These are phyloP conservation scores for Shiraia sp. DNA, from an alignment of 2,329 filamentous ascomycete species.

Conservation along the genomic window DNA sequence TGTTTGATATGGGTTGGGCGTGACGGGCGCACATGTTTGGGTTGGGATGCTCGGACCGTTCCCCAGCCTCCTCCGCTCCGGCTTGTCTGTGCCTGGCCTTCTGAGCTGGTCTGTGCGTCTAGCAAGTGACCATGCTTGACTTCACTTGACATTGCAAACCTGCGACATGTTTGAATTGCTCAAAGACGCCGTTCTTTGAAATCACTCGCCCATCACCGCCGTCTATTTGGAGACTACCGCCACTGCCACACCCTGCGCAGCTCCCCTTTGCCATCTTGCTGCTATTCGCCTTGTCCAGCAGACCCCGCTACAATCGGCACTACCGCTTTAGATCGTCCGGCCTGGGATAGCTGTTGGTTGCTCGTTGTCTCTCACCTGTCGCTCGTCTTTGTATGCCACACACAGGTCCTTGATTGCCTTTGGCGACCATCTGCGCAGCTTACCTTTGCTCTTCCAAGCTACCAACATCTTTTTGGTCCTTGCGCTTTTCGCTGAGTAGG, in stretches of 20 bases:
- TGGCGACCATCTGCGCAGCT: too few relatives aligned
- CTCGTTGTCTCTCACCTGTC: conserved; percentile 22
- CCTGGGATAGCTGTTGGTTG: too few relatives aligned
- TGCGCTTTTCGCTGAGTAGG: too few relatives aligned
- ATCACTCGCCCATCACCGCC: too few relatives aligned
- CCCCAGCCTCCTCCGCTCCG: conserved; percentile 28
- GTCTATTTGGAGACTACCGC: conserved; percentile 7
- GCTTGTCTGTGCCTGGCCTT: conserved; percentile 21
- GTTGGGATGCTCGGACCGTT: too few relatives aligned
- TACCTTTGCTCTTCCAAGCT: too few relatives aligned
- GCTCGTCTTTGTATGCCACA: background rate
- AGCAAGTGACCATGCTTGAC: conserved; percentile 12
- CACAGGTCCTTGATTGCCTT: too few relatives aligned
- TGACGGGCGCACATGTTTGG: too few relatives aligned
- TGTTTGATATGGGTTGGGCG: too few relatives aligned
- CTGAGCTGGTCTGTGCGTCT: conserved; percentile 16
- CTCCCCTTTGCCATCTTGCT: background rate
- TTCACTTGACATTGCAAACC: conserved; percentile 19
- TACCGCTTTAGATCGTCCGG: conserved; percentile 27
- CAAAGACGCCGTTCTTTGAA: conserved; percentile 7
- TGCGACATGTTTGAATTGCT: conserved; percentile 5
- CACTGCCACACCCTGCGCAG: conserved; percentile 2
- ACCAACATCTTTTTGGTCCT: too few relatives aligned
- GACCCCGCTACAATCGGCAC: conserved; percentile 30
- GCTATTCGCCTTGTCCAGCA: background rate